Base-by-base conservation (phyloP, 257 asterid genomes). In the Ocimum tenuiflorum region DNA sequence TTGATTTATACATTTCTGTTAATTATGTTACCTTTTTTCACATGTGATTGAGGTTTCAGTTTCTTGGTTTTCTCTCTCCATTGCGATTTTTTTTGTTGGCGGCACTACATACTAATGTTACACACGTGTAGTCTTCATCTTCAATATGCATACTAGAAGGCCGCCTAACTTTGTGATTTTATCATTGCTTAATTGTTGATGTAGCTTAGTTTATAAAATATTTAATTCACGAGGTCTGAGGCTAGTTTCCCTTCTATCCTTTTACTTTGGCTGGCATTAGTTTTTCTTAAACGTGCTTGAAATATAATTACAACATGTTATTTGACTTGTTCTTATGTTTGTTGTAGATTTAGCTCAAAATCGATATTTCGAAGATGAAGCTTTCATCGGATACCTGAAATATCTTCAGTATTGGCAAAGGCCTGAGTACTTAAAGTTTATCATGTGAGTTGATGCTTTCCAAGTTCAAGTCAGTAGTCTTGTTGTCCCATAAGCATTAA, bases 401-500 rank as follows among this genome's bases (percentile, higher is more conserved):
- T 90, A 90, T 80, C 97, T 94, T 56, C 99, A 85, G 65, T 86
- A 90, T 73, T 90, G 97, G 99, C 99, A 90, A 76, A 82, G 86
- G 27, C 96, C 92, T 0, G 92, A 90, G 77, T 90, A 94, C 79
- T 39, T 85, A 8, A 88, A 90, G 85, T 94, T 85, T 75, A 88
- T 88, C 23, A 88, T 85, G 99, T 90, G 75, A 81, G 85, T 55
- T 53, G 18, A 47, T 6, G 23, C 22, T 63, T 22, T 22, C 52
- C 55, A 4, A 13, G 46, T 63, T 64, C 51, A 47, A 8, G 51
- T 31, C 7, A 31, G 36, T 1, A 31, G 36, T 35, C 53, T 27
- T 27, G 31, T 27, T 27, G n/a, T n/a, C n/a, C n/a, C 31, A 27
- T 27, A 27, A 27, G 31, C 31, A 27, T 27, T 27, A 27, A 27